phyloP scores from a whole-genome alignment of 768 basidiomycete species.

The Suillus subalutaceus region DNA sequence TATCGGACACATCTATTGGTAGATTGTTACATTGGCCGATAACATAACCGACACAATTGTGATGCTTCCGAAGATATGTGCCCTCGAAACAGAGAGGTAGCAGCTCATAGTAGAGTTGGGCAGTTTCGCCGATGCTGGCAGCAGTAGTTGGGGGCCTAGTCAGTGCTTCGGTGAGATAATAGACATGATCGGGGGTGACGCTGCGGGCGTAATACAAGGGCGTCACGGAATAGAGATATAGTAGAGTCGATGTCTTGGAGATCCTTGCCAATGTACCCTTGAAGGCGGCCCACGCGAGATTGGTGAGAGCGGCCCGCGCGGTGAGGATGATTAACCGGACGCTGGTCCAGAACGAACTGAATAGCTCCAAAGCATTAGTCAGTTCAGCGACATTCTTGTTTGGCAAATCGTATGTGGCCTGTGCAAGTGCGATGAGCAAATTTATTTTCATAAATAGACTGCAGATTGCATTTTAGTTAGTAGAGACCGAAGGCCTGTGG shows the following conservation, averaged over 20 bases:
- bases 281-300: constrained; percentile 7
- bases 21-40: not conserved
- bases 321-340: not conserved
- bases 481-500: not conserved
- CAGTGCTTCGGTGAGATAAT: constrained; percentile 19
- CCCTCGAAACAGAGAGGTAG: not conserved
- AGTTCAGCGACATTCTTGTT: not conserved
- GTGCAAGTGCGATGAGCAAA: not conserved
- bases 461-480: not conserved
- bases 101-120: not conserved
- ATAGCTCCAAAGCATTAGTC: not conserved
- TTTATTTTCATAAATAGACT: not conserved
- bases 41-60: not conserved
- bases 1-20: not conserved
- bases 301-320: not conserved
- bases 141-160: constrained; percentile 9
- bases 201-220: constrained; percentile 11
- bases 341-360: not conserved
- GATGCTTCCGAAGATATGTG: not conserved
- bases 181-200: constrained; percentile 14
- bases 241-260: not conserved
- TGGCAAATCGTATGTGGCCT: not conserved
- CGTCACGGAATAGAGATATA: not conserved
- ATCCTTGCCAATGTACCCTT: not conserved
- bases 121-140: constrained; percentile 20